These are phyloP conservation scores for Oenanthe sinensis DNA, from an alignment of 129 eudicot species.

Conservation along the genomic window DNA sequence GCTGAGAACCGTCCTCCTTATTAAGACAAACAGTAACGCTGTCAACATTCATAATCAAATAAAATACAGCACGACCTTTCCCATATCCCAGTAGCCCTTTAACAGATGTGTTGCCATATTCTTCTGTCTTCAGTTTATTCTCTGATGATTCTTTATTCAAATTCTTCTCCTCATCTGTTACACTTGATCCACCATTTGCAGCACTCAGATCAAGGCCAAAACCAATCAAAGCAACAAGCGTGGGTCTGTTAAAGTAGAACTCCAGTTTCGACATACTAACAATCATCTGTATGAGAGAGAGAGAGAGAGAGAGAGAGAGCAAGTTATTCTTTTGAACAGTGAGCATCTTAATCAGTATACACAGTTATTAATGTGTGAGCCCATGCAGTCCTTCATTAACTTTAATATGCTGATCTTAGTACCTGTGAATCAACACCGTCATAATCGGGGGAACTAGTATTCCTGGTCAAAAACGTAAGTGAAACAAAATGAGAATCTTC, in stretches of 20 bases:
- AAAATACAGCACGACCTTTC: constrained; percentile 71
- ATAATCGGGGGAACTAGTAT: constrained; percentile 70
- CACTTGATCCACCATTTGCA: constrained; percentile 33
- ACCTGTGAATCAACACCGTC: constrained; percentile 96
- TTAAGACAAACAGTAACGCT: constrained; percentile 77
- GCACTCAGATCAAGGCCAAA: constrained; percentile 74
- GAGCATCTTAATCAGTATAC: background rate
- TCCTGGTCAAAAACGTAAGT: constrained; percentile 52
- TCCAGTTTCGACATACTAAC: constrained; percentile 85
- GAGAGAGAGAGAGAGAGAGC: background rate
- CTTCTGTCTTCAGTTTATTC: constrained; percentile 49
- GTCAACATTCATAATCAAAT: constrained; percentile 72
- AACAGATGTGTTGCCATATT: constrained; percentile 45
- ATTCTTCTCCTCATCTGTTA: constrained; percentile 13
- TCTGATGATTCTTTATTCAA: constrained; percentile 27
- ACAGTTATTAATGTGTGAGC: background rate
- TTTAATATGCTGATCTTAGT: background rate
- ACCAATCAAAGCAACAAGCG: constrained; percentile 74
- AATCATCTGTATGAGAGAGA: constrained; percentile 54
- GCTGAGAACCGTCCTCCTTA: constrained; percentile 82
- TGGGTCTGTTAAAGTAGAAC: constrained; percentile 81
- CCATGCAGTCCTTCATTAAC: constrained; percentile 2
- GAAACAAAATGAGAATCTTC: constrained; percentile 85
- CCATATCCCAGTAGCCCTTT: constrained; percentile 87
- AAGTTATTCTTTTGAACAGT: background rate